These are phyloP conservation scores for Lipomyces sp. DNA, from an alignment of 805 yeast genomes.

Conservation along the genomic window DNA sequence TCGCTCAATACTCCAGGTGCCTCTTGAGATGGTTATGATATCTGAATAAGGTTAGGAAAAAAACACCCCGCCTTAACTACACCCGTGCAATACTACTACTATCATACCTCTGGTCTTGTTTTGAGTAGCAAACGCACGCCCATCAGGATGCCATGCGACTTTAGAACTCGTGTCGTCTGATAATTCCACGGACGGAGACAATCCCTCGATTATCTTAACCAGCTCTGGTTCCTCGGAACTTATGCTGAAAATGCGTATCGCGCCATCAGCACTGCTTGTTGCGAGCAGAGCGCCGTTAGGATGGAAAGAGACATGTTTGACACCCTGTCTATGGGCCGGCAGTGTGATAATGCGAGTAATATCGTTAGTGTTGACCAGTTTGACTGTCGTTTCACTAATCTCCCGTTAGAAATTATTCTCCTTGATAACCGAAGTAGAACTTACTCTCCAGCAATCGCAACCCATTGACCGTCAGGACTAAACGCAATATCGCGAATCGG, in stretches of 20 bases:
- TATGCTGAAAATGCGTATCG: constrained; percentile 43
- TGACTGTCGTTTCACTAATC: constrained; percentile 41
- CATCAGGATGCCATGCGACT: constrained; percentile 73
- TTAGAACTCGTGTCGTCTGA: constrained; percentile 57
- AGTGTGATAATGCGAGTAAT: constrained; percentile 50
- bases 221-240: constrained; percentile 38
- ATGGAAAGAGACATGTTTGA: constrained; percentile 54
- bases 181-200: constrained; percentile 42
- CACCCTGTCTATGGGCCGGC: constrained; percentile 52
- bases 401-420: neutral
- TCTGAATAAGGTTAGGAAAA: constrained; percentile 22
- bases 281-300: constrained; percentile 44
- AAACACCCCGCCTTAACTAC: no score
- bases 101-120: constrained; percentile 53
- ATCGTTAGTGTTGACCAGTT: constrained; percentile 44
- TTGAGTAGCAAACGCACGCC: constrained; percentile 72
- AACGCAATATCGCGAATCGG: constrained; percentile 46
- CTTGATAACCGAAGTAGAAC: neutral
- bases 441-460: constrained; percentile 46
- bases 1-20: constrained; percentile 40
- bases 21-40: constrained; percentile 41
- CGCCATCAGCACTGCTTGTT: constrained; percentile 45
- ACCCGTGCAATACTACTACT: neutral
- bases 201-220: constrained; percentile 39
- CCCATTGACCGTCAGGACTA: constrained; percentile 46